Evolutionary conservation across 345 rosid genomes (phyloP), one percentile per base, ranked within the genome.

Genomic region (Eutrema heterophyllum): DNA sequence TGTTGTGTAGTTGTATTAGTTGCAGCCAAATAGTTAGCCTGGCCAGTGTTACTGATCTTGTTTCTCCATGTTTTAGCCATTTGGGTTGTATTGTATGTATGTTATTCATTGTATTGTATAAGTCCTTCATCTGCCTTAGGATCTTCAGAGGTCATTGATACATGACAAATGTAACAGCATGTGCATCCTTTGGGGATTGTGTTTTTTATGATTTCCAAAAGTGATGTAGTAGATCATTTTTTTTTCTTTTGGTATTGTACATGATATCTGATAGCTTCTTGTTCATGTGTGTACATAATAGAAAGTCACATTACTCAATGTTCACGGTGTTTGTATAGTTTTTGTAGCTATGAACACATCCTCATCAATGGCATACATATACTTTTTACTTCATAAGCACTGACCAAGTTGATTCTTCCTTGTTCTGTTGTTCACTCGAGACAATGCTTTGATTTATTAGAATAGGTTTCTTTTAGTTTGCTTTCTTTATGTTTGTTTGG

Each of bases 111-210:
- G 65, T 13, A 53, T 76, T 76, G 65, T 76, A 21, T 21, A 76
- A 76, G 60, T 35, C 65, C 79, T 41, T 53, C 64, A 54, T 69
- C 52, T 69, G 52, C 51, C 27, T 10, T 69, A 62, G 75, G 71
- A 48, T 53, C 74, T 36, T 62, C 29, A 62, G 75, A 45, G 70
- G 52, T 68, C 74, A 61, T 44, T 56, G 60, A 68, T 64, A 68
- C 57, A 59, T 75, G 64, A 16, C 48, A 68, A 43, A 43, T 75
- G 74, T 68, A 68, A 49, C 55, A 68, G 39, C 48, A 38, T 53
- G 58, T 62, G 51, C 79, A 76, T 76, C 79, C 79, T 63, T 76
- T 62, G 69, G 75, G 57, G 35, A 29, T 68, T 75, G 9, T 53
- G 40, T 68, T 68, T 60, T 1, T 75, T 61, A 43, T 39, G 65